These are phyloP conservation scores for Cladochytrium replicatum DNA, from an alignment of 192 early-diverging fungal genomes.

Conservation along the genomic window DNA sequence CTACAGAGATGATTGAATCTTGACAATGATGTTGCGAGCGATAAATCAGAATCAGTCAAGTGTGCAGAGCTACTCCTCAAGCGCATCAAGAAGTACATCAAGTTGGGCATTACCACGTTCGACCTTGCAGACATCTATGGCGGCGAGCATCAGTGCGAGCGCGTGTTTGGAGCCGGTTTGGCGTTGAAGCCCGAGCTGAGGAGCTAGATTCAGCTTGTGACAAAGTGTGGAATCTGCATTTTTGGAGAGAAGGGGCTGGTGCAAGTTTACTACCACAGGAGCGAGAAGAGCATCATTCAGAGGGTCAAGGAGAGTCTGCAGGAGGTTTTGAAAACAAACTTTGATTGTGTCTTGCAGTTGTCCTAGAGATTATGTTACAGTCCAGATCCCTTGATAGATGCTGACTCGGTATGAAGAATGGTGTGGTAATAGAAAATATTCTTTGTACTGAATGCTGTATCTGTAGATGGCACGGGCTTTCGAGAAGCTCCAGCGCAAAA, in stretches of 20 bases:
- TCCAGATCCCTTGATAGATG: constrained; percentile 12
- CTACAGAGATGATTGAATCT: too few species aligned
- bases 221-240: constrained; percentile 14
- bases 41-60: too few species aligned
- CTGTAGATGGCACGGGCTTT: constrained; percentile 20
- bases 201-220: constrained; percentile 12
- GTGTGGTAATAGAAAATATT: neutral
- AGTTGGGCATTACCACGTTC: constrained; percentile 33
- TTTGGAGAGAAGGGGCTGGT: neutral
- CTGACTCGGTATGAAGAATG: neutral
- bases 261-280: constrained; percentile 14
- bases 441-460: too few species aligned
- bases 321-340: neutral
- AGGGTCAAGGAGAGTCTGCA: constrained; percentile 1
- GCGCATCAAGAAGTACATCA: constrained; percentile 29
- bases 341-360: constrained; percentile 5
- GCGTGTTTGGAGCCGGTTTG: constrained; percentile 20
- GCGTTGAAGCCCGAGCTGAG: constrained; percentile 17
- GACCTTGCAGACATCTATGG: constrained; percentile 38
- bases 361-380: too few species aligned
- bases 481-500: constrained; percentile 13
- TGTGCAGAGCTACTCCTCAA: constrained; percentile 19
- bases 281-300: neutral
- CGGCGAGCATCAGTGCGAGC: constrained; percentile 16
- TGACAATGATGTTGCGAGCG: too few species aligned